These are phyloP conservation scores for Pyricularia grisea DNA, from an alignment of 2,329 filamentous ascomycete species.

Conservation along the genomic window DNA sequence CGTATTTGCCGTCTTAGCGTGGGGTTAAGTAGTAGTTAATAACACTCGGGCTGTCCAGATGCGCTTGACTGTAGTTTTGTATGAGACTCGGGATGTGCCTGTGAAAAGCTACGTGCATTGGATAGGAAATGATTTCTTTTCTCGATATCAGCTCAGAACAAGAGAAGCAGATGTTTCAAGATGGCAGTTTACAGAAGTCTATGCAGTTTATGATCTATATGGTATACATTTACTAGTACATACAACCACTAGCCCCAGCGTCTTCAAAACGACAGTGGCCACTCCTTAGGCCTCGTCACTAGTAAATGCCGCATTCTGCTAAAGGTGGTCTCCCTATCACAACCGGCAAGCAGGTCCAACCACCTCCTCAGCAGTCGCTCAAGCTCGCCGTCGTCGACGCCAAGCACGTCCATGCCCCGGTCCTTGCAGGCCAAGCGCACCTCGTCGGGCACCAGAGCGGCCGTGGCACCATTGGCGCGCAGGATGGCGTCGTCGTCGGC, in stretches of 20 bases:
- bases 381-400: conserved; percentile 43
- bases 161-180: background rate
- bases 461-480: conserved; percentile 46
- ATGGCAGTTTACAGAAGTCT: background rate
- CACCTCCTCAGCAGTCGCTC: conserved; percentile 34
- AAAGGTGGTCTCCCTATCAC: background rate
- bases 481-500: conserved; percentile 64
- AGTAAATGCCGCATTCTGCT: conserved; percentile 23
- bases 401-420: conserved; percentile 51
- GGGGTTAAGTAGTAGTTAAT: background rate
- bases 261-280: conserved; percentile 7
- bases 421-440: conserved; percentile 62
- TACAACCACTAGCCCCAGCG: background rate
- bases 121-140: background rate
- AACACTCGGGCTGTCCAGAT: background rate
- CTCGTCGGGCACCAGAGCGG: conserved; percentile 52
- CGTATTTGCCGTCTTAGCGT: background rate
- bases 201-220: background rate
- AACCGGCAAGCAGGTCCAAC: conserved; percentile 30
- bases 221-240: background rate
- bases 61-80: background rate
- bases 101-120: background rate
- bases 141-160: background rate
- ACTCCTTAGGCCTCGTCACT: conserved; percentile 9
- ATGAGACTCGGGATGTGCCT: background rate